A percentile compares a stretch with the other conserved stretches of the same genome.
These are phyloP conservation scores for Medicago lupulina DNA, from an alignment of 306 rosid species.

Conservation along the genomic window DNA sequence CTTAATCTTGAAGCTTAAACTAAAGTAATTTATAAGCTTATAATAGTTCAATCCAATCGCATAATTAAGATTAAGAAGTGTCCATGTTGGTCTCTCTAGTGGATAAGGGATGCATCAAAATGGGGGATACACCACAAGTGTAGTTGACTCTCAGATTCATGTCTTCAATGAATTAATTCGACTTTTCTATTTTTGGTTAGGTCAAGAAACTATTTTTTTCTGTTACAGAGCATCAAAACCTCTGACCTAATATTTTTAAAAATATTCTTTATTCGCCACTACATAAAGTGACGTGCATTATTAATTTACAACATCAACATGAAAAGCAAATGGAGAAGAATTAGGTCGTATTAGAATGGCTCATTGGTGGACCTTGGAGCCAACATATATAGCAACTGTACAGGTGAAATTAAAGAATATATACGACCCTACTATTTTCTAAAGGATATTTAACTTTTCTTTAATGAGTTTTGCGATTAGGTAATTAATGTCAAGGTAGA, in stretches of 20 bases:
- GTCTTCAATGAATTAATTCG: not conserved
- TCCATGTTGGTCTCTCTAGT: not conserved
- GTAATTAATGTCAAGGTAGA: too few relatives aligned
- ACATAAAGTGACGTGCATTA: not conserved
- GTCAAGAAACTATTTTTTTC: not conserved
- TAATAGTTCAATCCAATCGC: not conserved
- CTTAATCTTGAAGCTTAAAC: too few relatives aligned
- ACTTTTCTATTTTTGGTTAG: not conserved
- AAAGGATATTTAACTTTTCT: not conserved
- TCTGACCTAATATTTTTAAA: not conserved
- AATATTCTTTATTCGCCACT: not conserved
- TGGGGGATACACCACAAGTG: not conserved
- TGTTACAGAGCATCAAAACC: not conserved
- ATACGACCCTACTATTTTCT: not conserved
- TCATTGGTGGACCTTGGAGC: conserved; percentile 23
- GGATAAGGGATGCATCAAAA: not conserved
- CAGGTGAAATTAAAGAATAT: not conserved
- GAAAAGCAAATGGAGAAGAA: not conserved
- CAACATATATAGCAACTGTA: not conserved
- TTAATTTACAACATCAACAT: not conserved
- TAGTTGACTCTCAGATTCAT: conserved; percentile 1
- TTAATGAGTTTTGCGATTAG: not conserved
- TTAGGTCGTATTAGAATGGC: not conserved
- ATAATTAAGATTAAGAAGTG: not conserved
- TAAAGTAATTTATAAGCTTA: too few relatives aligned